Base-by-base conservation (phyloP, 2,329 filamentous ascomycete species). In the Trichothecium sympodiale region DNA sequence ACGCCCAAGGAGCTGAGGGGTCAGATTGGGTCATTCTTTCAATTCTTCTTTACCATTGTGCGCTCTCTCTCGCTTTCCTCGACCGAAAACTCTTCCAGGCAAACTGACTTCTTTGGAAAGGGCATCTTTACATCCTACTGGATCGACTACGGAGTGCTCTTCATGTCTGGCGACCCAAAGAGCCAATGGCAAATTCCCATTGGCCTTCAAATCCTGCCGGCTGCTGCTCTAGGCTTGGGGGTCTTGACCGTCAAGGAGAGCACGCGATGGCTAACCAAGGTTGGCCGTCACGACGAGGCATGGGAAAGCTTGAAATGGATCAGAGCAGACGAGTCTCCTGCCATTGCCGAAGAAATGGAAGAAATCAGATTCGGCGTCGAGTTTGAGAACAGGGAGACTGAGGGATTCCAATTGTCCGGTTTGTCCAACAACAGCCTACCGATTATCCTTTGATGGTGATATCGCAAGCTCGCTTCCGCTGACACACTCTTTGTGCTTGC, bases 101-200 rank as follows among this genome's bases (percentile, higher is more conserved):
- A n/a, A n/a, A n/a, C n/a, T 12, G 16, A 15, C 17, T 31, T 16
- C 28, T 29, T 13, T 28, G 10, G 4, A 18, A 14, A 42, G 38
- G 37, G 39, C 14, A 41, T 41, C 25, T 40, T 40, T 16, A 38
- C 41, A 3, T 41, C 37, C 9, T 43, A 40, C 33, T 41, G 39
- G 41, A 31, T 40, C 15, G 37, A 41, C 23, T 43, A 43, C 25
- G 39, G 35, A 2, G 40, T 37, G 4, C 34, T 33, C 4, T 33
- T 30, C 31, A 29, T 38, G 16, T 23, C 36, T 8, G 14, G 33
- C 17, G 31, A 35, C 5, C 34, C 32, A 3, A 38, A 62, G 0
- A 50, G 50, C 3, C 69, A 74, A 50, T 75, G 69, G 71, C 69
- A 72, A 49, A 61, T 74, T 18, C 70, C 69, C 1, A 61, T 75